Conservation (phyloP, 257 asterid species). For the Solanum neorickii region DNA sequence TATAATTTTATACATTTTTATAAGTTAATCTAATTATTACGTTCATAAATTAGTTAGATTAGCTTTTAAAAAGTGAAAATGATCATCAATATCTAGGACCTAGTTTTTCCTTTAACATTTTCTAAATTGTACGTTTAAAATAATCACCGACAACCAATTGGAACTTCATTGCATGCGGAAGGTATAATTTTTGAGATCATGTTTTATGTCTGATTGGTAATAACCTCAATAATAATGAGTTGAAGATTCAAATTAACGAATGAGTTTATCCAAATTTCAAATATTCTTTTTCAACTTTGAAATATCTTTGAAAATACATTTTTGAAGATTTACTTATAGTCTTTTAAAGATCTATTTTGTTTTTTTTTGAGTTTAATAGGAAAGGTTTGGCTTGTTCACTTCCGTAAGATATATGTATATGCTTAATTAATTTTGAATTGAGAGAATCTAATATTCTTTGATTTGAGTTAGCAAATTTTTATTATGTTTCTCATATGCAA, state of each 20-base stretch:
- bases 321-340: neutral
- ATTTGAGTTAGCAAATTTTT: neutral
- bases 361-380: neutral
- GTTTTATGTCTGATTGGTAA: neutral
- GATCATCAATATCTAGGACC: neutral
- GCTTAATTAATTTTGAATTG: neutral
- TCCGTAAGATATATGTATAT: neutral
- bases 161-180: neutral
- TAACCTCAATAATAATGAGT: neutral
- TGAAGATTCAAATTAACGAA: neutral
- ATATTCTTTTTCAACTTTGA: too few species aligned
- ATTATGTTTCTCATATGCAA: neutral
- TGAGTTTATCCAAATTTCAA: neutral
- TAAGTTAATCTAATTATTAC: too few species aligned
- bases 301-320: neutral
- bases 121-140: neutral
- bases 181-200: neutral
- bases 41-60: too few species aligned
- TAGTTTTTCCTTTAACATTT: neutral
- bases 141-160: neutral
- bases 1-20: too few species aligned
- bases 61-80: neutral
- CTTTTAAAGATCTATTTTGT: too few species aligned
- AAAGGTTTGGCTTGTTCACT: neutral
- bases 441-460: neutral